Percentiles rank a stretch among this genome's conserved stretches.
Evolutionary conservation across 169 alveolate species (phyloP).

Genomic region (Amoebophrya sp.): DNA sequence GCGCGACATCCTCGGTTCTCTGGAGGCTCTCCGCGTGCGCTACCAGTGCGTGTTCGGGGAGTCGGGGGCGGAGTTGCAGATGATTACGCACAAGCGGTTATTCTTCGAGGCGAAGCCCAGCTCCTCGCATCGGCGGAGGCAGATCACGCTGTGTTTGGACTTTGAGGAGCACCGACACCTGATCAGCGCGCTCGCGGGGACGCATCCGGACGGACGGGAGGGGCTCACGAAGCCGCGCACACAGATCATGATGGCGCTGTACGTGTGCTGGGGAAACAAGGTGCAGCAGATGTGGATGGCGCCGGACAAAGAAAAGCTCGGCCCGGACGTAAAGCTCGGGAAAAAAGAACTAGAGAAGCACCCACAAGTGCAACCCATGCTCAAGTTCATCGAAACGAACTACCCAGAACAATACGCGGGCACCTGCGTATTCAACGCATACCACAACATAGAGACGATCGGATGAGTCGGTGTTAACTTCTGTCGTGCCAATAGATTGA

Average conservation of each 20-base stretch:
- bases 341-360: not conserved
- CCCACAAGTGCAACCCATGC: not conserved
- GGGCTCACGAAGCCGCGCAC: not conserved
- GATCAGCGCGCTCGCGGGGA: not conserved
- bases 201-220: not conserved
- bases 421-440: not conserved
- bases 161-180: not conserved
- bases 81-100: not conserved
- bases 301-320: not conserved
- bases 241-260: not conserved
- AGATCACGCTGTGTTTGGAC: not conserved
- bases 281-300: not conserved
- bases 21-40: not conserved
- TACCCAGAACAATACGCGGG: no score
- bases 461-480: no score
- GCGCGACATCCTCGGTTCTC: not conserved
- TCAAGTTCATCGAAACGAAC: not conserved
- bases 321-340: not conserved
- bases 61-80: not conserved
- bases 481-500: no score
- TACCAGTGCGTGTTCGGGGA: not conserved
- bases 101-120: not conserved
- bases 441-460: not conserved
- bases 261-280: not conserved
- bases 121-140: not conserved